Percentiles rank a stretch among this genome's conserved stretches.
Evolutionary conservation across 2,329 filamentous ascomycete species (phyloP).

Genomic region (Fusarium liriodendri): DNA sequence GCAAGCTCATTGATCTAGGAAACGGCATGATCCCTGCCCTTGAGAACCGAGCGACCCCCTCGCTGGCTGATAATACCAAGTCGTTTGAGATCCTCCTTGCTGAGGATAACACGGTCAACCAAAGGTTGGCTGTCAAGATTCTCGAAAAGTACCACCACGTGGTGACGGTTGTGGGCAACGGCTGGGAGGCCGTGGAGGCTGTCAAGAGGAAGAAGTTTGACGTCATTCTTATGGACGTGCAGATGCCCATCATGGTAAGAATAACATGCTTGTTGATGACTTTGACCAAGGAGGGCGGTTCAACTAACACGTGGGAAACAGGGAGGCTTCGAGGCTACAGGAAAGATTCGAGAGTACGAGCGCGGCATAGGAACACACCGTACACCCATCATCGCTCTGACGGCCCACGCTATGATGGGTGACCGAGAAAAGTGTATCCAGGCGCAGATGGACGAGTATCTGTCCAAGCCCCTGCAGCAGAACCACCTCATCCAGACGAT

Average conservation of each 20-base stretch:
- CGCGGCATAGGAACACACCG: constrained; percentile 81
- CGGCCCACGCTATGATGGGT: constrained; percentile 98
- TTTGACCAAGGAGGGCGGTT: background rate
- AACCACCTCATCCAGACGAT: constrained; percentile 99
- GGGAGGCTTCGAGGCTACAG: constrained; percentile 97
- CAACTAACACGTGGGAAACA: constrained; percentile 55
- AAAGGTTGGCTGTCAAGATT: constrained; percentile 95
- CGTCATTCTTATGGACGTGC: constrained; percentile 98
- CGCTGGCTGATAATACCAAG: constrained; percentile 91
- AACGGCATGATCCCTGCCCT: constrained; percentile 97
- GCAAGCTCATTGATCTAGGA: constrained; percentile 90
- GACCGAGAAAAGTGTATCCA: constrained; percentile 98
- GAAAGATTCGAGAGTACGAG: constrained; percentile 96
- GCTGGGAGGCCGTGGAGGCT: constrained; percentile 91
- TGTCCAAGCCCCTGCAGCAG: constrained; percentile 96
- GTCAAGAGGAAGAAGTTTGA: constrained; percentile 94
- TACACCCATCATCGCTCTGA: constrained; percentile 96
- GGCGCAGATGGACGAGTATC: constrained; percentile 98
- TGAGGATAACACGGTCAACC: constrained; percentile 98
- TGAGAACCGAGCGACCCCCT: constrained; percentile 91
- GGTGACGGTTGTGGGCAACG: constrained; percentile 94
- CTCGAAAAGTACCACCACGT: constrained; percentile 96
- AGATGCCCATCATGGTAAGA: constrained; percentile 98
- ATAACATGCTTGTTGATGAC: background rate
- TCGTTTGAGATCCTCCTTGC: constrained; percentile 96